Conservation (phyloP, 2,329 filamentous ascomycete genomes). For the Aureobasidium sp. region DNA sequence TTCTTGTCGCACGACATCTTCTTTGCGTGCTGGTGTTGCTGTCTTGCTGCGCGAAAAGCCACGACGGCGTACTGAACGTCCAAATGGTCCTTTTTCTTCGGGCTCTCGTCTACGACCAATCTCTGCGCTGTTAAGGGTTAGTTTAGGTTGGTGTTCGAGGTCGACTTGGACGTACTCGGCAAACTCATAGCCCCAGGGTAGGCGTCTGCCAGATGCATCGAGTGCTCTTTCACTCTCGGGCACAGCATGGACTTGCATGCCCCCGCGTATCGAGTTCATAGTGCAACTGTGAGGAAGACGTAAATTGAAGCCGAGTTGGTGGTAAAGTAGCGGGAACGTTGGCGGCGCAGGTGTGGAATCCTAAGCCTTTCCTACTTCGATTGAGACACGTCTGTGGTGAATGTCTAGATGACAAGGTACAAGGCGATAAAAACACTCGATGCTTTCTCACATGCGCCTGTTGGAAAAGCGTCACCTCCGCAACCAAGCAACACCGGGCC, state of each 20-base stretch:
- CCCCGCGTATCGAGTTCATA: conserved; percentile 21
- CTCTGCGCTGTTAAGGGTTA: conserved; percentile 14
- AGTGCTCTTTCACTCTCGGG: conserved; percentile 55
- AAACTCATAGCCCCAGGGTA: conserved; percentile 59
- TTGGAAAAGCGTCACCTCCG: conserved; percentile 7
- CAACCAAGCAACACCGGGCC: neutral
- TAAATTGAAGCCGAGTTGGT: neutral
- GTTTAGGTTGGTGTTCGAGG: neutral
- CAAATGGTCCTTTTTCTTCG: conserved; percentile 58
- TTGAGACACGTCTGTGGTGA: neutral
- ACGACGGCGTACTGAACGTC: conserved; percentile 41
- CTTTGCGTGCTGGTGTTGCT: conserved; percentile 51
- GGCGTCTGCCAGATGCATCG: conserved; percentile 50
- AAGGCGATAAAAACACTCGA: neutral
- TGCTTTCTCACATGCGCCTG: neutral
- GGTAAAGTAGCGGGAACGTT: neutral
- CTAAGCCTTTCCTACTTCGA: neutral
- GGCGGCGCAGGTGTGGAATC: neutral
- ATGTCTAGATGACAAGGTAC: neutral
- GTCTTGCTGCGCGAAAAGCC: conserved; percentile 45
- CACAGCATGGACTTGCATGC: conserved; percentile 61
- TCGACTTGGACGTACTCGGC: conserved; percentile 46
- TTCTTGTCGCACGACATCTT: conserved; percentile 44
- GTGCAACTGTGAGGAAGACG: neutral
- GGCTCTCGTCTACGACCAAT: conserved; percentile 35